Percentiles rank a stretch among this genome's conserved stretches.
Evolutionary conservation across 2,329 filamentous ascomycete genomes (phyloP).

Genomic region (Didymella arachidicola): DNA sequence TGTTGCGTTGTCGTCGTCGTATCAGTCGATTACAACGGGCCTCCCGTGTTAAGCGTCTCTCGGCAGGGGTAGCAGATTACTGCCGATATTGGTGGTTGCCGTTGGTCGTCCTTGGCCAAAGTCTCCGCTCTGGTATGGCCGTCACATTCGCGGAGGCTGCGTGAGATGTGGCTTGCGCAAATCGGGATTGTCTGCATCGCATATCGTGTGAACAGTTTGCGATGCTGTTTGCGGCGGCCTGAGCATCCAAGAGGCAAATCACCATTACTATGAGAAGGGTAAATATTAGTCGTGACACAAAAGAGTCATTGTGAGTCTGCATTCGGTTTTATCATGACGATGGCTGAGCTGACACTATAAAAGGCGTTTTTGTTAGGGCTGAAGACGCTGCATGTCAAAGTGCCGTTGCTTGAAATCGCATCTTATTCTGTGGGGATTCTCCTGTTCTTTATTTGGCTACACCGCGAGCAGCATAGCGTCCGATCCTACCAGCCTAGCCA

Average conservation of each 20-base stretch:
- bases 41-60: constrained; percentile 13
- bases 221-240: background rate
- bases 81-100: constrained; percentile 5
- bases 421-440: constrained; percentile 11
- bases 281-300: background rate
- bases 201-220: background rate
- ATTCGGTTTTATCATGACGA: background rate
- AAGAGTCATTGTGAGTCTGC: background rate
- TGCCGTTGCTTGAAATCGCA: constrained; percentile 4
- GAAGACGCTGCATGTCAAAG: constrained; percentile 5
- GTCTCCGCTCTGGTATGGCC: background rate
- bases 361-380: constrained; percentile 9
- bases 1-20: constrained; percentile 20
- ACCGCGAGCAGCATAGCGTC: constrained; percentile 14
- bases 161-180: constrained; percentile 4
- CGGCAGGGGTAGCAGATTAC: background rate
- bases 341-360: background rate
- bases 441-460: constrained; percentile 15
- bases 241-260: background rate
- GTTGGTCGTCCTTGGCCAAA: background rate
- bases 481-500: constrained; percentile 7
- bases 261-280: background rate
- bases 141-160: background rate
- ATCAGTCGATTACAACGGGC: constrained; percentile 8
- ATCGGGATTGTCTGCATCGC: background rate